These are phyloP conservation scores for Fusarium multiceps DNA, from an alignment of 2,329 filamentous ascomycete genomes.

Conservation along the genomic window DNA sequence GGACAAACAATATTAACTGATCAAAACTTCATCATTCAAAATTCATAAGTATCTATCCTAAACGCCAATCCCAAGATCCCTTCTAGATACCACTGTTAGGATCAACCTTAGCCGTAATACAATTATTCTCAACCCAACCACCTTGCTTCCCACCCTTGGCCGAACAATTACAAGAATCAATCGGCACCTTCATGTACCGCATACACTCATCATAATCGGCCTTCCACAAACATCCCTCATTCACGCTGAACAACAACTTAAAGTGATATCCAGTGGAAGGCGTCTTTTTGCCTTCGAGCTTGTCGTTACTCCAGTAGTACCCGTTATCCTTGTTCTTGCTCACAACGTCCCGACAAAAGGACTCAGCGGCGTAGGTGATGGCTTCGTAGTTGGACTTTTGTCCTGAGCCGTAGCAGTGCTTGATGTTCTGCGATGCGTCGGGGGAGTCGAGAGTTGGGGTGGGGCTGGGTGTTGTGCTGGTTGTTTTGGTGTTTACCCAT, in stretches of 20 bases:
- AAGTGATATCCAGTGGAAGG: slow-evolving; percentile 25
- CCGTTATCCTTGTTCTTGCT: slow-evolving; percentile 1
- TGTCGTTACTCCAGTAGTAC: slow-evolving; percentile 13
- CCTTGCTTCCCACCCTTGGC: slow-evolving; percentile 41
- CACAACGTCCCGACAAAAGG: slow-evolving; percentile 22
- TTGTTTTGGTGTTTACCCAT: slow-evolving; percentile 13
- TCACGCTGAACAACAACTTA: slow-evolving; percentile 9
- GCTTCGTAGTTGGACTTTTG: slow-evolving; percentile 10
- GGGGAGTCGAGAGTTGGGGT: background rate
- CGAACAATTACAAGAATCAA: slow-evolving; percentile 43
- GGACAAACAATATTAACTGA: background rate
- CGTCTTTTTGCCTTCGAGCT: slow-evolving; percentile 12
- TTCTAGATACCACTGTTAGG: background rate
- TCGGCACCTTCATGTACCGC: slow-evolving; percentile 41
- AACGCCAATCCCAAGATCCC: background rate
- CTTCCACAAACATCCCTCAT: slow-evolving; percentile 33
- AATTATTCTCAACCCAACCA: slow-evolving; percentile 34
- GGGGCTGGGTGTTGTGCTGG: background rate
- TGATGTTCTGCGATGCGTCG: slow-evolving; percentile 8
- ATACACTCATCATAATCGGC: slow-evolving; percentile 37
- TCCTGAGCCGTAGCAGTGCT: slow-evolving; percentile 23
- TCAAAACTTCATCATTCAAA: background rate
- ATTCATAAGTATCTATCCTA: background rate
- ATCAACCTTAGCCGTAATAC: slow-evolving; percentile 5
- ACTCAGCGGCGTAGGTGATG: slow-evolving; percentile 19